Evolutionary conservation across 164 flowering plant species (phyloP), one percentile per base, ranked within the genome.

Genomic region (Annona cherimola): DNA sequence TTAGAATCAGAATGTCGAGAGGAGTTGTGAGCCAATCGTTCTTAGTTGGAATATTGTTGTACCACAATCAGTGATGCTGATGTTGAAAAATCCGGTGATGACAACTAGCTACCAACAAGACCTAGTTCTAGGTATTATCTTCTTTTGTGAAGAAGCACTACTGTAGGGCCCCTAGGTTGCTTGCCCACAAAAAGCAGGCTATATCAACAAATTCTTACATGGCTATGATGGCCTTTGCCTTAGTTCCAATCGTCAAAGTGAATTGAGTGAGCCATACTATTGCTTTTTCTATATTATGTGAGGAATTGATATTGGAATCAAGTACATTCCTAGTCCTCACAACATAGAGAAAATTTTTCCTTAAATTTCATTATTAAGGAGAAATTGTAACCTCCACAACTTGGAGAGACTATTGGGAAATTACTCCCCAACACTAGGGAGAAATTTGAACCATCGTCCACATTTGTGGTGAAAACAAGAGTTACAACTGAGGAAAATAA

Each of bases 21-120:
- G 11, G 7, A 11, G 18, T 16, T 63, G 40, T 41, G 9, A 2
- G 44, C 0, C 44, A n/a, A 64, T 64, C 42, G 5, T 44, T 3
- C 18, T 16, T 45, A 7, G 16, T 42, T 57, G 0, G 9, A 39
- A 46, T 81, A 85, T 71, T 86, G 91, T 69, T 89, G 90, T 50
- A 92, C 76, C 40, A 92, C 85, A 78, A 92, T 72, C 26, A 90
- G 89, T 4, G 95, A 92, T 4, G 97, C 92, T 3, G 78, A 62
- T 1, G 57, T 50, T 5, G 87, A 71, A 67, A 86, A 76, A 35
- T 80, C 85, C 0, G 85, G 65, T 2, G 87, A 82, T 5, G 79
- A 73, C 74, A 92, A 73, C 67, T 89, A 69, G 46, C 73, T 81
- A 0, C 93, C 98, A 0, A 89, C 62, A 4, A 90, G 91, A 2